Percentiles rank a stretch among this genome's conserved stretches.
Evolutionary conservation across 257 asterid genomes (phyloP).

Genomic region (Galeopsis tetrahit): DNA sequence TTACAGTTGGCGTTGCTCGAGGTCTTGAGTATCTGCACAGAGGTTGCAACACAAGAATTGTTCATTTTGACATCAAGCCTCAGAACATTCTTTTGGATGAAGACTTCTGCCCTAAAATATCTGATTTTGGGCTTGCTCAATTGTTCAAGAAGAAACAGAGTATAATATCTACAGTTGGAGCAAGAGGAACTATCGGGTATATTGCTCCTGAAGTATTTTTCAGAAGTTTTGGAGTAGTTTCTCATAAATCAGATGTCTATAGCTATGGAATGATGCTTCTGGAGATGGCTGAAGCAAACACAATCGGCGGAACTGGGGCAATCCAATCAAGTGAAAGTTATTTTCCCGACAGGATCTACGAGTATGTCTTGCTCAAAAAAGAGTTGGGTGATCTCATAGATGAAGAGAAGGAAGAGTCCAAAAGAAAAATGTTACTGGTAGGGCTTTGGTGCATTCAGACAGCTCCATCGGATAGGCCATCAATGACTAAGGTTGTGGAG

Average conservation of each 20-base stretch:
- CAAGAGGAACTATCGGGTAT: constrained; percentile 70
- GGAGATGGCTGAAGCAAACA: constrained; percentile 61
- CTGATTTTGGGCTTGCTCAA: constrained; percentile 75
- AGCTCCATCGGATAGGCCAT: constrained; percentile 60
- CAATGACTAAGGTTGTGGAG: constrained; percentile 62
- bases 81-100: constrained; percentile 70
- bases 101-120: constrained; percentile 66
- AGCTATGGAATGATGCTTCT: constrained; percentile 79
- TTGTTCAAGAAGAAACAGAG: constrained; percentile 55
- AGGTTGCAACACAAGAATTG: constrained; percentile 70
- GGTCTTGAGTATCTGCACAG: constrained; percentile 71
- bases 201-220: constrained; percentile 74
- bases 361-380: constrained; percentile 41
- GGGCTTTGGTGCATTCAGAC: constrained; percentile 78
- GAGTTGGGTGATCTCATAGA: constrained; percentile 27
- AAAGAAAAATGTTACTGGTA: constrained; percentile 56
- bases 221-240: constrained; percentile 59
- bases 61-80: constrained; percentile 79
- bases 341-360: constrained; percentile 58
- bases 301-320: constrained; percentile 29
- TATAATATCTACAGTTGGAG: constrained; percentile 43
- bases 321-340: constrained; percentile 40
- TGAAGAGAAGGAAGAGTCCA: constrained; percentile 47
- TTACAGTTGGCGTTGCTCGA: constrained; percentile 67
- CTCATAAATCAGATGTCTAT: constrained; percentile 74